Percentiles rank a stretch among this genome's conserved stretches.
Conservation (phyloP, 2,329 filamentous ascomycete species). For the Zymoseptoria tritici region DNA sequence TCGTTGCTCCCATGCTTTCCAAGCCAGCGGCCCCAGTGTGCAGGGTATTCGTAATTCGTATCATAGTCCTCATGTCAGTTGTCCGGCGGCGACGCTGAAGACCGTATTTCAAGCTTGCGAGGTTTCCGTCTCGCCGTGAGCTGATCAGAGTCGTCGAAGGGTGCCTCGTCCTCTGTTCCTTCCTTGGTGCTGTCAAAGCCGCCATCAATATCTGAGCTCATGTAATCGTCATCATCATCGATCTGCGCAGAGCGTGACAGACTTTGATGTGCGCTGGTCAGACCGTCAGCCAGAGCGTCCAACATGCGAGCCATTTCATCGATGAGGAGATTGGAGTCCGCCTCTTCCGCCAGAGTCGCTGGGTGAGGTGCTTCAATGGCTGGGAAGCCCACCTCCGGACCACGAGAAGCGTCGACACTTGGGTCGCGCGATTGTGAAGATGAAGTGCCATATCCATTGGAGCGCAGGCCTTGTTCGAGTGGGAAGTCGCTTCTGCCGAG, state of each 20-base stretch:
- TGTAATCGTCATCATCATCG: constrained; percentile 7
- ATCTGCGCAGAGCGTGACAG: constrained; percentile 11
- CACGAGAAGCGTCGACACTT: constrained; percentile 10
- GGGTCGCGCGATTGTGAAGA: constrained; percentile 13
- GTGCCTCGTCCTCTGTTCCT: constrained; percentile 13
- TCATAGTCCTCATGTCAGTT: neutral
- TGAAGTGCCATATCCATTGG: constrained; percentile 8
- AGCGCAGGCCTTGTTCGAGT: constrained; percentile 5
- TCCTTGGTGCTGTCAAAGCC: constrained; percentile 18
- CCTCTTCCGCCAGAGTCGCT: constrained; percentile 25
- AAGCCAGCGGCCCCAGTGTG: neutral
- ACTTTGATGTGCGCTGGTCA: constrained; percentile 8
- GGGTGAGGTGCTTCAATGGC: constrained; percentile 23
- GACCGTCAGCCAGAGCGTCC: constrained; percentile 16
- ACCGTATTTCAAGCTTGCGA: constrained; percentile 3
- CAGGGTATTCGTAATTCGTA: neutral
- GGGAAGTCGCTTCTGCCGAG: constrained; percentile 12
- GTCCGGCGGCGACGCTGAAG: neutral
- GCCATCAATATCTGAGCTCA: constrained; percentile 12
- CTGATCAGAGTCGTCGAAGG: neutral
- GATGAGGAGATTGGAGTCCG: constrained; percentile 21
- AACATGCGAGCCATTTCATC: constrained; percentile 26
- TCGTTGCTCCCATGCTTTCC: neutral
- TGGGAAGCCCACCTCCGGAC: constrained; percentile 25
- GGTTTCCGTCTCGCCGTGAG: constrained; percentile 6